Evolutionary conservation across 2,329 filamentous ascomycete genomes (phyloP), one percentile per base, ranked within the genome.

Genomic region (Fusarium brachygibbosum): DNA sequence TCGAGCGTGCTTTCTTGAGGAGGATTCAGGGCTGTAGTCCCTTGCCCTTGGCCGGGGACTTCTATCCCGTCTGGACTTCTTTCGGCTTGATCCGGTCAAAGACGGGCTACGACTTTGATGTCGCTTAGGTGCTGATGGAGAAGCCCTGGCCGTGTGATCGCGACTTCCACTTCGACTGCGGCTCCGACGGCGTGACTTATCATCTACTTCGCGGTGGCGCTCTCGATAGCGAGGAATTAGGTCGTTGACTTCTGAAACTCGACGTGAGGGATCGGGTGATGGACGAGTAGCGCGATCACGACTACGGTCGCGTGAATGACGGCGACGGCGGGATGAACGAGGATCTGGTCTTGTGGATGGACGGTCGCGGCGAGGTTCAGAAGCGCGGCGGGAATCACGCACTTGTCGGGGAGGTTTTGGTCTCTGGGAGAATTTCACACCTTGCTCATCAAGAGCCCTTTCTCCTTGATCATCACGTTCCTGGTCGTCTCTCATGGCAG

Each of bases 31-130:
- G 66, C 80, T 81, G 62, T 79, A 80, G 60, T 80, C 79, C 50
- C 79, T 78, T 78, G 77, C 76, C 80, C 80, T 67, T 46, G 65
- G 57, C 70, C 83, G 82, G 23, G 78, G 75, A 48, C 78, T 80
- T 48, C 75, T 72, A 6, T 75, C 72, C 62, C 76, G 75, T 63
- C 76, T 78, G 19, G 78, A 81, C 75, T 74, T 81, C 71, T 85
- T 85, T 28, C 79, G 77, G 50, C 78, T 79, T 32, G 77, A 77
- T 7, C 74, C 72, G 4, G 76, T 77, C 23, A 78, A 73, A 3
- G 83, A 79, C n/a, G 74, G 80, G 48, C 81, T 84, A 51, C 78
- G 78, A 59, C 79, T 84, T 59, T 83, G 78, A 48, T 79, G 77
- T 51, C 82, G 78, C 69, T 84, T 84, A 35, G 78, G 66, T 8